Conservation (phyloP, 805 yeast genomes). For the Candida yuanshanica region DNA sequence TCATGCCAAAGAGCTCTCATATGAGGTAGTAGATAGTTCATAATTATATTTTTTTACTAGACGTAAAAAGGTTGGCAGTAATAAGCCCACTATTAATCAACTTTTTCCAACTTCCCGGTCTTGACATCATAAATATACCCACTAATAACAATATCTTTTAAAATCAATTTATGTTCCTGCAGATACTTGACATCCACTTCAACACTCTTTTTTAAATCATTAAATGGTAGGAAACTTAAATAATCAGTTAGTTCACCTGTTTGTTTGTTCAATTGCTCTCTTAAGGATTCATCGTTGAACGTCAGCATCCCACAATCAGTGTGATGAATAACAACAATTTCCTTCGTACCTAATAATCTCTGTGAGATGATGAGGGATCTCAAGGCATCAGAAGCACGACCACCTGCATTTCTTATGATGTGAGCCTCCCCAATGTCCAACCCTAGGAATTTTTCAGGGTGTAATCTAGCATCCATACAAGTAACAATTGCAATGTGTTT, state of each 20-base stretch:
- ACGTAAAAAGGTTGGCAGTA: too few species aligned
- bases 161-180: constrained; percentile 26
- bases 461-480: constrained; percentile 23
- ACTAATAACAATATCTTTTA: constrained; percentile 30
- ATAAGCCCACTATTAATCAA: constrained; percentile 7
- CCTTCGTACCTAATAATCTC: constrained; percentile 34
- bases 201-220: constrained; percentile 31
- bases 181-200: constrained; percentile 31
- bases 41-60: too few species aligned
- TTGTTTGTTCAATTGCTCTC: constrained; percentile 27
- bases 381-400: constrained; percentile 35
- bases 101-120: constrained; percentile 29
- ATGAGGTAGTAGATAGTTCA: too few species aligned
- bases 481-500: constrained; percentile 31
- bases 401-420: constrained; percentile 40
- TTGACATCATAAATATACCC: constrained; percentile 36
- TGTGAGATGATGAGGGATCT: constrained; percentile 36
- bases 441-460: constrained; percentile 5
- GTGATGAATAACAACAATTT: constrained; percentile 34
- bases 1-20: too few species aligned
- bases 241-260: constrained; percentile 19
- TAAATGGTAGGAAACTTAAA: constrained; percentile 30
- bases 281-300: constrained; percentile 28
- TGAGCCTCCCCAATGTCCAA: constrained; percentile 39
- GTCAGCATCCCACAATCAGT: constrained; percentile 42